phyloP scores from a whole-genome alignment of 2,329 filamentous ascomycete species.

The Moelleriella libera region DNA sequence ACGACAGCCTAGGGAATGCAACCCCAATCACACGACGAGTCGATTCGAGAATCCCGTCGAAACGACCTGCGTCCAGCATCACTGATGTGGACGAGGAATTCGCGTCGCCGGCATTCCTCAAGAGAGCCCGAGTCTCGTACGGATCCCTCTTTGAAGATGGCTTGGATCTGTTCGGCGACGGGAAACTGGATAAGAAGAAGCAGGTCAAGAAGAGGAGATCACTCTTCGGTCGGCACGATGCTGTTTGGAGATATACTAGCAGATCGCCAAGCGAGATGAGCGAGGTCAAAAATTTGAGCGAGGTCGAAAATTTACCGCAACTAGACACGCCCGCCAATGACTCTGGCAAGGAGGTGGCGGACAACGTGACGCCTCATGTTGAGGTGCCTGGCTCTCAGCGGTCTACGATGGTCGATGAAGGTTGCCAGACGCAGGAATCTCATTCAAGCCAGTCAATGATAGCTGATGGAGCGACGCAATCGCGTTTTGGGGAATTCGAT shows the following conservation, averaged over 20 bases:
- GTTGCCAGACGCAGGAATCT: conserved; percentile 18
- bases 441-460: conserved; percentile 13
- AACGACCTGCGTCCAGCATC: conserved; percentile 18
- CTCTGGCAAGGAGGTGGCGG: conserved; percentile 3
- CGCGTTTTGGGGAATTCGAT: conserved; percentile 4
- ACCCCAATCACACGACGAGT: conserved; percentile 3
- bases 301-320: conserved; percentile 12
- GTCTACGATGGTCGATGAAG: conserved; percentile 20
- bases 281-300: conserved; percentile 20
- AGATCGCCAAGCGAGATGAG: conserved; percentile 57
- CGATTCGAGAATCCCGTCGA: conserved; percentile 11
- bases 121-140: conserved; percentile 54
- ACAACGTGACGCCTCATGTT: neutral
- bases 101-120: conserved; percentile 68
- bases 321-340: conserved; percentile 9
- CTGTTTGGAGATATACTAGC: conserved; percentile 61
- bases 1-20: neutral
- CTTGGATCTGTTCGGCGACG: conserved; percentile 57
- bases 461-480: conserved; percentile 15
- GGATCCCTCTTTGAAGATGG: conserved; percentile 50
- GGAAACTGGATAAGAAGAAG: conserved; percentile 19
- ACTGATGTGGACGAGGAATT: conserved; percentile 37
- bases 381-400: neutral
- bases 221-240: conserved; percentile 51
- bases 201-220: conserved; percentile 45